Conservation (phyloP, 2,329 filamentous ascomycete genomes). For the Talaromyces sp. region DNA sequence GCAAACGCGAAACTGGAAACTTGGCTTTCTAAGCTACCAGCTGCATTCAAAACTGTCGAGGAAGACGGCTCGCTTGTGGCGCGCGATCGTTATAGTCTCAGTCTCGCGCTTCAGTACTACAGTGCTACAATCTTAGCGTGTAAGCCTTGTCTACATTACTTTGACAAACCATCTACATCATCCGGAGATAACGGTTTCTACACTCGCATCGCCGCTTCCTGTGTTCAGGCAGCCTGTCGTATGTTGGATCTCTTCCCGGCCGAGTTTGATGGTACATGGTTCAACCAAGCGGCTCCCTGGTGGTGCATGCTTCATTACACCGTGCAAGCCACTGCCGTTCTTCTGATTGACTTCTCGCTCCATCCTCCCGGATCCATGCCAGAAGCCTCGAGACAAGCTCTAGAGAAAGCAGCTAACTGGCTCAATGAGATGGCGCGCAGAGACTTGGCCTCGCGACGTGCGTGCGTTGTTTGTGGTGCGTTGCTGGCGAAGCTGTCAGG, state of each 20-base stretch:
- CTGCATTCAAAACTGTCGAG: constrained; percentile 34
- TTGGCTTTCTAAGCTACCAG: constrained; percentile 39
- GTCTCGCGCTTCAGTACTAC: constrained; percentile 42
- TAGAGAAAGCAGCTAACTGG: constrained; percentile 17
- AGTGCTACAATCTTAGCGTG: constrained; percentile 43
- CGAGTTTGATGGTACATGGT: constrained; percentile 28
- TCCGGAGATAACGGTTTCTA: constrained; percentile 31
- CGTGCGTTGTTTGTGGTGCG: constrained; percentile 31
- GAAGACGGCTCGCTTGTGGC: constrained; percentile 23
- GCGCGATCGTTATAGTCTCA: constrained; percentile 33
- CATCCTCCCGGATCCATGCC: neutral
- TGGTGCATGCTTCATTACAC: constrained; percentile 42
- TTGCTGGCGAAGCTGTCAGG: constrained; percentile 11
- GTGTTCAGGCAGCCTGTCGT: constrained; percentile 35
- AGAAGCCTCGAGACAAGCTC: neutral
- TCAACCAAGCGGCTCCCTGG: constrained; percentile 37
- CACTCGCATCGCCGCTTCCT: constrained; percentile 33
- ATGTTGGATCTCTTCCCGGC: constrained; percentile 38
- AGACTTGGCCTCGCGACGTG: constrained; percentile 33
- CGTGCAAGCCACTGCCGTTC: constrained; percentile 39
- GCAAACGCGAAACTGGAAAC: constrained; percentile 36
- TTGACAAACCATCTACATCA: constrained; percentile 29
- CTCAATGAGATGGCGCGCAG: constrained; percentile 31
- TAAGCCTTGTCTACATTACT: constrained; percentile 43
- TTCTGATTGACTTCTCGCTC: constrained; percentile 32